These are phyloP conservation scores for Sutorius australiensis DNA, from an alignment of 768 basidiomycete genomes.

Conservation along the genomic window DNA sequence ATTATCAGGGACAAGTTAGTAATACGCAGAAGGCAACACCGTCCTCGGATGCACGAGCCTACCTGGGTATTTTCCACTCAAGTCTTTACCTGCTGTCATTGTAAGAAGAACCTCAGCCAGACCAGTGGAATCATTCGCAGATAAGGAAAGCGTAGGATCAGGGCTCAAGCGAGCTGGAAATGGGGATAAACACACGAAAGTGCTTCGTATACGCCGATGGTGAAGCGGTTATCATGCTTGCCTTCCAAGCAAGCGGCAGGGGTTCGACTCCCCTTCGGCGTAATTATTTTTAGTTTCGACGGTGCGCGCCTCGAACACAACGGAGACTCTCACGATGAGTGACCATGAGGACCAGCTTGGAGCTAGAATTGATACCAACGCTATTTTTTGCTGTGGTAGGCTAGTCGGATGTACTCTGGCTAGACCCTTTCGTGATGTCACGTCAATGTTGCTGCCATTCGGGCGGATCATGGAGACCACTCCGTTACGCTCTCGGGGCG, in stretches of 20 bases:
- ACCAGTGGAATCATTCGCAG: background rate
- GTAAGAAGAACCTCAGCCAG: background rate
- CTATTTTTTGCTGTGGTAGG: background rate
- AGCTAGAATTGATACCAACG: too few relatives aligned
- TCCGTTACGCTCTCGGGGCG: background rate
- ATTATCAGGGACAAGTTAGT: too few relatives aligned
- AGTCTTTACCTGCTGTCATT: constrained; percentile 5
- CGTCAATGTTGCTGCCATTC: background rate
- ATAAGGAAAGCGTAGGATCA: background rate
- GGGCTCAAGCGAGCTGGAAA: too few relatives aligned
- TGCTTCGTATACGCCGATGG: constrained; percentile 48
- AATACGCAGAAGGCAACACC: background rate
- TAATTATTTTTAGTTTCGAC: background rate
- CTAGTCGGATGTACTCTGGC: background rate
- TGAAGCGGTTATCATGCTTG: constrained; percentile 94
- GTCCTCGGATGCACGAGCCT: background rate
- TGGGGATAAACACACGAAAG: too few relatives aligned
- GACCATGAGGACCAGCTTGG: background rate
- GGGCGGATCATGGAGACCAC: constrained; percentile 14
- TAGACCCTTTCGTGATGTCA: background rate
- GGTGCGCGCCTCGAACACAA: background rate
- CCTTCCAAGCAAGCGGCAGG: constrained; percentile 79
- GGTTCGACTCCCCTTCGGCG: constrained; percentile 73
- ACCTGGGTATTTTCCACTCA: constrained; percentile 25
- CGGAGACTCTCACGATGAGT: background rate